Percentiles rank a stretch among this genome's conserved stretches.
Evolutionary conservation across 352 stramenopile species (phyloP).

Genomic region (Phytopythium boreale): DNA sequence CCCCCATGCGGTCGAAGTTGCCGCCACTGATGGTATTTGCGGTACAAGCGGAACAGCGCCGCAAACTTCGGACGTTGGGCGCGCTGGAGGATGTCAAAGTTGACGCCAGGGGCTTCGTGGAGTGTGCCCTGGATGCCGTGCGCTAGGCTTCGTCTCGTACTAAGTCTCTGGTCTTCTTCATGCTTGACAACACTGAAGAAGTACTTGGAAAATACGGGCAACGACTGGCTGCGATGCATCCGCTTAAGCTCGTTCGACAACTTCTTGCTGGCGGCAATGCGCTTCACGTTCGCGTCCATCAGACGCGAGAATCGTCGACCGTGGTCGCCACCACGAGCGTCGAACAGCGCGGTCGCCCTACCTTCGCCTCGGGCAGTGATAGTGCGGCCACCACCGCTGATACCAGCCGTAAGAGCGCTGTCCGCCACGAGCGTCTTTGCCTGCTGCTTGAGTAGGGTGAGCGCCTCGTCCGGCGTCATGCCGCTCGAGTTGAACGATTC

Average conservation of each 20-base stretch:
- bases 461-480: not conserved
- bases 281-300: slow-evolving; percentile 8
- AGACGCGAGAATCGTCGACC: slow-evolving; percentile 1
- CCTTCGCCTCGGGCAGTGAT: not conserved
- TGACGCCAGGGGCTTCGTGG: slow-evolving; percentile 21
- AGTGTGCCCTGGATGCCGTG: slow-evolving; percentile 6
- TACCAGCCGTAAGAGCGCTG: not conserved
- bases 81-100: slow-evolving; percentile 59
- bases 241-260: slow-evolving; percentile 9
- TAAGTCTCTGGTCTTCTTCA: slow-evolving; percentile 13
- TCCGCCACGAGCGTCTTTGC: not conserved
- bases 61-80: slow-evolving; percentile 47
- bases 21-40: slow-evolving; percentile 34
- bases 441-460: not conserved
- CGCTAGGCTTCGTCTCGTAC: not conserved
- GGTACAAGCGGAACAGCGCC: slow-evolving; percentile 37
- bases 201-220: slow-evolving; percentile 35
- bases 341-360: not conserved
- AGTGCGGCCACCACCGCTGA: not conserved
- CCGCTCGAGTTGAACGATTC: slow-evolving; percentile 11
- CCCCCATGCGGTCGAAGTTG: slow-evolving; percentile 5
- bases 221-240: slow-evolving; percentile 41
- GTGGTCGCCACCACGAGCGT: not conserved
- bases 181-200: slow-evolving; percentile 41
- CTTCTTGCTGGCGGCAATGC: not conserved